These are phyloP conservation scores for Ustilago shanxiensis DNA, from an alignment of 1,284 basidiomycete species.

Conservation along the genomic window DNA sequence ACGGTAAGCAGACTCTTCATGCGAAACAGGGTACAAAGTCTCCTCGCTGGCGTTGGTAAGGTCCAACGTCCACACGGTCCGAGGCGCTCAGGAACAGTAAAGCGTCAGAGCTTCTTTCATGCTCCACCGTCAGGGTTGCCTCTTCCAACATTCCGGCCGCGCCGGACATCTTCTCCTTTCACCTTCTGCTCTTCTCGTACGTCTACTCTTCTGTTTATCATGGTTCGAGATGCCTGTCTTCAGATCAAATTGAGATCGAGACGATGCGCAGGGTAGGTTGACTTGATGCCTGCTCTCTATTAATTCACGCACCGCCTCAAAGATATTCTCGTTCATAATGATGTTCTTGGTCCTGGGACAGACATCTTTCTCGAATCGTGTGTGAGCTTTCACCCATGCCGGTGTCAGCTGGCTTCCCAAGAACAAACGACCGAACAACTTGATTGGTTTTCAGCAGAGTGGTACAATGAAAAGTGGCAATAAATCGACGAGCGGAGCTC, in stretches of 20 bases:
- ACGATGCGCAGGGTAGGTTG: too few relatives aligned
- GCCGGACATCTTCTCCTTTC: too few relatives aligned
- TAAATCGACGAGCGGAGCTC: not conserved
- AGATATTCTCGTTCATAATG: not conserved
- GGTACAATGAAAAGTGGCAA: not conserved
- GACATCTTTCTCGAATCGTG: not conserved
- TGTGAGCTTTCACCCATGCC: not conserved
- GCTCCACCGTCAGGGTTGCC: not conserved
- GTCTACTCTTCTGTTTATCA: too few relatives aligned
- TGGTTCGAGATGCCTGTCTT: not conserved
- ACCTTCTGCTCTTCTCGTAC: too few relatives aligned
- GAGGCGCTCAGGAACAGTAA: not conserved
- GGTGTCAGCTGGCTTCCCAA: not conserved
- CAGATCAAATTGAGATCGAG: not conserved
- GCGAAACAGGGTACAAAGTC: not conserved
- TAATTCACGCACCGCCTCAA: not conserved
- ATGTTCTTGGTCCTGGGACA: not conserved
- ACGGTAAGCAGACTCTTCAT: not conserved
- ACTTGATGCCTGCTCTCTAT: not conserved
- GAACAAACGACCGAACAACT: not conserved
- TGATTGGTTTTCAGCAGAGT: not conserved
- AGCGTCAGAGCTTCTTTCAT: not conserved
- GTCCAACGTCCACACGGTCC: not conserved
- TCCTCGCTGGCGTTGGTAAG: constrained; percentile 3
- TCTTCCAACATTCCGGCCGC: not conserved